These are phyloP conservation scores for Penicillium palitans DNA, from an alignment of 2,329 filamentous ascomycete genomes.

Conservation along the genomic window DNA sequence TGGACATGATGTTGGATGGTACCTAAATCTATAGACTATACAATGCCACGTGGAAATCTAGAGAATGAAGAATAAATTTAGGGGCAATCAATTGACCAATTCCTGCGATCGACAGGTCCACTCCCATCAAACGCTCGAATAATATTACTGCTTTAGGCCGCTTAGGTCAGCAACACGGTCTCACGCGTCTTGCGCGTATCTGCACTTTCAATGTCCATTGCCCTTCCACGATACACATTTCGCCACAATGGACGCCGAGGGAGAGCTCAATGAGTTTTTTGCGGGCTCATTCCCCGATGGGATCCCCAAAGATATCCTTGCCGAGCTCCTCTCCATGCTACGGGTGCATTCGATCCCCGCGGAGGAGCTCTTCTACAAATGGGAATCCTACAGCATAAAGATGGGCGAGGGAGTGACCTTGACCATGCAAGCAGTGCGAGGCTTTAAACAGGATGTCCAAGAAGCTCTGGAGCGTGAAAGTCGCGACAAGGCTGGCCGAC, in stretches of 20 bases:
- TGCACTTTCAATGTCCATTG: conserved; percentile 2
- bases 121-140: conserved; percentile 11
- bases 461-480: conserved; percentile 78
- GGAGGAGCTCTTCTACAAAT: conserved; percentile 95
- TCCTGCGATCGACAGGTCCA: conserved; percentile 16
- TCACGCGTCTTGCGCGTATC: conserved; percentile 22
- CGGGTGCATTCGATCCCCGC: conserved; percentile 75
- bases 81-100: not conserved
- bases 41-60: not conserved
- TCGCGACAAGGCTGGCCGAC: conserved; percentile 61
- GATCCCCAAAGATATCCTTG: conserved; percentile 73
- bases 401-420: conserved; percentile 81
- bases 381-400: conserved; percentile 96
- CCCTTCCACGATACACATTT: not conserved
- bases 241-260: conserved; percentile 50
- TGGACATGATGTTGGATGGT: conserved; percentile 3
- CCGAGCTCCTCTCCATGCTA: conserved; percentile 82
- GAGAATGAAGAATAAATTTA: not conserved
- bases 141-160: conserved; percentile 21
- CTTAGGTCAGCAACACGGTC: conserved; percentile 26
- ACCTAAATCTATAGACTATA: not conserved
- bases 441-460: conserved; percentile 83
- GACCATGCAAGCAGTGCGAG: conserved; percentile 68
- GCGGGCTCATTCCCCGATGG: conserved; percentile 53
- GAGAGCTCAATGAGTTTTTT: conserved; percentile 62